Evolutionary conservation across 169 alveolate species (phyloP).

Genomic region (Plasmodium billcollinsi): DNA sequence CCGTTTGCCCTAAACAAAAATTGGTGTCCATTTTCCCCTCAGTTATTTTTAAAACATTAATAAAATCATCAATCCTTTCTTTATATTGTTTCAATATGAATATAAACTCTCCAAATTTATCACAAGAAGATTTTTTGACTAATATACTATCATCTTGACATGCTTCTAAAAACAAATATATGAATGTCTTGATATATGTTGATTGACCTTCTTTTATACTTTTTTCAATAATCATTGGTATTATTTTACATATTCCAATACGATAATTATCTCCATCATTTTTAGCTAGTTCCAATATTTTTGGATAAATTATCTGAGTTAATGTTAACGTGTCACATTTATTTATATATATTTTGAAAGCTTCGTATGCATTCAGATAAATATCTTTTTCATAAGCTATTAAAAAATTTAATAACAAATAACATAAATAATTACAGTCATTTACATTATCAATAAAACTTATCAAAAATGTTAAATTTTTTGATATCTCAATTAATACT

Average conservation of each 20-base stretch:
- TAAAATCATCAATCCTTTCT: slow-evolving; percentile 3
- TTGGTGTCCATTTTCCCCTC: not conserved
- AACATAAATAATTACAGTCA: slow-evolving; percentile 38
- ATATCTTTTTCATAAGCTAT: slow-evolving; percentile 67
- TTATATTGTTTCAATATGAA: slow-evolving; percentile 35
- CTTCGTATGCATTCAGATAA: slow-evolving; percentile 49
- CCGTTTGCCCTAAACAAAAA: not conserved
- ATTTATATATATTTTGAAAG: slow-evolving; percentile 53
- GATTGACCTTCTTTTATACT: slow-evolving; percentile 52
- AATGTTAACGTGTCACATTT: slow-evolving; percentile 52
- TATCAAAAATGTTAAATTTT: slow-evolving; percentile 41
- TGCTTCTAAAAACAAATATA: slow-evolving; percentile 39
- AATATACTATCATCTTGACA: slow-evolving; percentile 73
- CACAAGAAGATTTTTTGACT: slow-evolving; percentile 77
- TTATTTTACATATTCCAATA: slow-evolving; percentile 68
- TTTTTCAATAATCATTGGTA: slow-evolving; percentile 58
- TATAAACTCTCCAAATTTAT: slow-evolving; percentile 44
- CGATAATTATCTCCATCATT: slow-evolving; percentile 77
- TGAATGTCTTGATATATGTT: slow-evolving; percentile 17
- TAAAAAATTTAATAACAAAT: slow-evolving; percentile 51
- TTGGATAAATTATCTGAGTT: slow-evolving; percentile 43
- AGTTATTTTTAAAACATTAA: not conserved
- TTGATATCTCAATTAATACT: slow-evolving; percentile 59
- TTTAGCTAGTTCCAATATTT: slow-evolving; percentile 23
- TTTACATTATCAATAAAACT: slow-evolving; percentile 46